Base-by-base conservation (phyloP, 345 rosid genomes). In the Rhodomyrtus tomentosa region DNA sequence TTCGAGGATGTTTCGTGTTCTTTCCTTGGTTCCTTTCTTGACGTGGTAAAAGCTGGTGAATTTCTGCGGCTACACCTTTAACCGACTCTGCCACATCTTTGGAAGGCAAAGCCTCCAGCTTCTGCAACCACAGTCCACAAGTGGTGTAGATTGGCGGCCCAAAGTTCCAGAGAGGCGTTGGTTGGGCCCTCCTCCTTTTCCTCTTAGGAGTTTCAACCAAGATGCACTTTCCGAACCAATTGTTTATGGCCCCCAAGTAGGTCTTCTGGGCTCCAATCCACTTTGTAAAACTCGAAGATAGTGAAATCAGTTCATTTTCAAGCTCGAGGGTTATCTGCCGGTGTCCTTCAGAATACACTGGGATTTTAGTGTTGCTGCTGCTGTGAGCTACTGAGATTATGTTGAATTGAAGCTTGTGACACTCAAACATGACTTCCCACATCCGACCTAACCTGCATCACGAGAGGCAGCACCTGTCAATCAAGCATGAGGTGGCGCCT, bases 391-490 rank as follows among this genome's bases (percentile, higher is more conserved):
- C 85, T 4, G 94, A 84, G 81, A 95, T 93, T 50, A 94, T 87
- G 59, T 84, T 87, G 87, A 87, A 87, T 90, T 97, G 99, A 83
- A 85, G 94, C 91, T 87, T 94, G 89, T 97, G 98, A 91, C 98
- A 97, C 88, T 95, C 96, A 52, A 83, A 87, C 99, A 95, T 97
- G 76, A 90, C 98, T 86, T 92, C 93, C 99, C 99, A 97, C 99
- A 95, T 95, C 83, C 94, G 93, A 87, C 95, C 92, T 84, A 97
- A 87, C 94, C 99, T 97, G 93, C 55, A 84, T 50, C 18, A 80
- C 20, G 32, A 55, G 81, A 52, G n/a, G 58, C 25, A 0, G 76
- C 55, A 81, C 32, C n/a, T 50, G 56, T 68, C 76, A 68, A 45
- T 36, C 76, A 68, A 68, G 45, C 45, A 68, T 68, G 76, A 68